These are phyloP conservation scores for Achlya hypogyna DNA, from an alignment of 352 stramenopile species.

Conservation along the genomic window DNA sequence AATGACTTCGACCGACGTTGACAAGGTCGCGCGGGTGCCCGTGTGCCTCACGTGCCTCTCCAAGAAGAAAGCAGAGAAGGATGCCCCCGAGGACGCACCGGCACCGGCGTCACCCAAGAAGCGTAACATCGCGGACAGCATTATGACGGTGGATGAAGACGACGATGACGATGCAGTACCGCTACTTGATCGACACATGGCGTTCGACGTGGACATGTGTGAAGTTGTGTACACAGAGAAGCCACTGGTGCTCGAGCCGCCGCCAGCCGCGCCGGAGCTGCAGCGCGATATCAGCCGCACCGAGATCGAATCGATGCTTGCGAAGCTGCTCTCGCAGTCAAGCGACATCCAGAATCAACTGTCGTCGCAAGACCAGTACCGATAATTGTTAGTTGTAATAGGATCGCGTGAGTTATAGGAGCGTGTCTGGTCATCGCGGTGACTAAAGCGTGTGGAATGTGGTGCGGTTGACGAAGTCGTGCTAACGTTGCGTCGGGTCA, in stretches of 20 bases:
- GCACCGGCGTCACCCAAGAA: not conserved
- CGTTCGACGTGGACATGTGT: slow-evolving; percentile 13
- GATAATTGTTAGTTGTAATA: not conserved
- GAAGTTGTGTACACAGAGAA: not conserved
- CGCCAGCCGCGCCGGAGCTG: not conserved
- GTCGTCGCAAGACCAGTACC: not conserved
- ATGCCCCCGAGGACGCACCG: not conserved
- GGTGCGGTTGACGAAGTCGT: too few species aligned
- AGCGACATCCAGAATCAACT: slow-evolving; percentile 11
- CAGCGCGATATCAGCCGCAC: not conserved
- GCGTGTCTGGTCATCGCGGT: too few species aligned
- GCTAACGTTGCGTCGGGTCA: too few species aligned
- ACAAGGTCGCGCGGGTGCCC: not conserved
- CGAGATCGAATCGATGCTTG: slow-evolving; percentile 12
- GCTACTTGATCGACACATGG: not conserved
- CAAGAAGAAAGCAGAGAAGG: not conserved
- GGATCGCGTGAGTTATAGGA: not conserved
- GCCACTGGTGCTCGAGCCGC: not conserved
- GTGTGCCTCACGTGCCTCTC: not conserved
- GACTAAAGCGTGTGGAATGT: too few species aligned
- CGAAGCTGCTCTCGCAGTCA: slow-evolving; percentile 1
- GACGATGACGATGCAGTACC: not conserved
- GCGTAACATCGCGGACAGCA: not conserved
- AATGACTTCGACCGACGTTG: not conserved
- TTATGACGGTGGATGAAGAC: not conserved